phyloP scores from a whole-genome alignment of 306 rosid species.

The Lotus japonicus region DNA sequence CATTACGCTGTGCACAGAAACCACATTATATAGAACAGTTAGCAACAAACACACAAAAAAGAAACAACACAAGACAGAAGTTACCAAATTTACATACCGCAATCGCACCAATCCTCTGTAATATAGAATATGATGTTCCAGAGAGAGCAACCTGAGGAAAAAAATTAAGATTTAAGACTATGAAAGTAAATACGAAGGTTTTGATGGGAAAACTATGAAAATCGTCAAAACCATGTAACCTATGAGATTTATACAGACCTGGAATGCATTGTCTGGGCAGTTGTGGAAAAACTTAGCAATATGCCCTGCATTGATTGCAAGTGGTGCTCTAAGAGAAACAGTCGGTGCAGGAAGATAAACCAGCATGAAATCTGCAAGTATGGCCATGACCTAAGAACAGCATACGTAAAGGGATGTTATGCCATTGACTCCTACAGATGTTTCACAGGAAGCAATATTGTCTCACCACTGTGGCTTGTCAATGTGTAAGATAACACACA shows the following conservation, averaged over 20 bases:
- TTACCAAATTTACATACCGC: constrained; percentile 39
- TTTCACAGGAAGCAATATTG: background rate
- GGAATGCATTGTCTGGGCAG: constrained; percentile 96
- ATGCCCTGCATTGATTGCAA: constrained; percentile 57
- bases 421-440: background rate
- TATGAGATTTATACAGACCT: constrained; percentile 36
- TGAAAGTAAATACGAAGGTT: background rate
- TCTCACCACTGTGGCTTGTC: background rate
- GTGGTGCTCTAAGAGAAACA: constrained; percentile 69
- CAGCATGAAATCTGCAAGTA: constrained; percentile 94
- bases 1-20: constrained; percentile 64
- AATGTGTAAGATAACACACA: constrained; percentile 1
- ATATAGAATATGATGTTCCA: constrained; percentile 45
- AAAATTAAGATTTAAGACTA: background rate
- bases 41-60: constrained; percentile 4
- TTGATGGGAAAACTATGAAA: background rate
- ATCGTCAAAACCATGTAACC: background rate
- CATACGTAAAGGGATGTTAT: background rate
- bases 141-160: constrained; percentile 45
- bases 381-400: constrained; percentile 74
- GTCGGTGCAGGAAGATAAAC: constrained; percentile 93
- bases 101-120: constrained; percentile 56
- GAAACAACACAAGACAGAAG: background rate
- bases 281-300: constrained; percentile 80
- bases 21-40: constrained; percentile 14